Evolutionary conservation across 2,329 filamentous ascomycete genomes (phyloP).

Genomic region (Colletotrichum paranaense): DNA sequence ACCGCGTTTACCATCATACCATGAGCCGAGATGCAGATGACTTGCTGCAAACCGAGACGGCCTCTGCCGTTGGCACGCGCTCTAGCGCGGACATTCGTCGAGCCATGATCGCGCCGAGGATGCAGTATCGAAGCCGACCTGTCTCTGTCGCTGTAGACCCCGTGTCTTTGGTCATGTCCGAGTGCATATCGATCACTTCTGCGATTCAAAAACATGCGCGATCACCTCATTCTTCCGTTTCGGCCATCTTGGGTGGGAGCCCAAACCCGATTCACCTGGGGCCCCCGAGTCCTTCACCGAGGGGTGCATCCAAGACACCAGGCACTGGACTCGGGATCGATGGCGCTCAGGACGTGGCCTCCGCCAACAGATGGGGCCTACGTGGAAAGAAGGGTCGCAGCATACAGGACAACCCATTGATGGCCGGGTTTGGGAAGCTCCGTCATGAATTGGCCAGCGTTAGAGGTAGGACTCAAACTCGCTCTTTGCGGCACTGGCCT

Average conservation of each 20-base stretch:
- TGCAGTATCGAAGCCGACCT: constrained; percentile 70
- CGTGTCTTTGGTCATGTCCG: constrained; percentile 92
- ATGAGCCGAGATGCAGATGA: constrained; percentile 33
- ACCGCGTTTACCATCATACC: constrained; percentile 4
- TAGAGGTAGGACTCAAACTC: constrained; percentile 68
- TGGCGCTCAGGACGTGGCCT: constrained; percentile 62
- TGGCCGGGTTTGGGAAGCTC: constrained; percentile 92
- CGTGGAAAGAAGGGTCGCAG: constrained; percentile 96
- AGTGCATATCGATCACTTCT: constrained; percentile 98
- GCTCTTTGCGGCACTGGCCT: constrained; percentile 6
- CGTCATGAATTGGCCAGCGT: constrained; percentile 88
- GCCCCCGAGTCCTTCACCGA: constrained; percentile 55
- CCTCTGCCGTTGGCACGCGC: constrained; percentile 7
- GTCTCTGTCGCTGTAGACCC: constrained; percentile 89
- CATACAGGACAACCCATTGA: constrained; percentile 96
- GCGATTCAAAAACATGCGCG: constrained; percentile 98
- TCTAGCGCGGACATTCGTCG: constrained; percentile 38
- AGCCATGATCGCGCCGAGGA: constrained; percentile 49
- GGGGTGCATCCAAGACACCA: constrained; percentile 55
- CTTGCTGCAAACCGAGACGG: constrained; percentile 18
- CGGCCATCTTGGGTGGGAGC: constrained; percentile 89
- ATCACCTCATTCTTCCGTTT: constrained; percentile 95
- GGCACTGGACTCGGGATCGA: constrained; percentile 51
- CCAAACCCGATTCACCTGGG: constrained; percentile 68
- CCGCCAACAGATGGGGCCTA: constrained; percentile 90